These are phyloP conservation scores for Kwoniella dejecticola DNA, from an alignment of 768 basidiomycete species.

Conservation along the genomic window DNA sequence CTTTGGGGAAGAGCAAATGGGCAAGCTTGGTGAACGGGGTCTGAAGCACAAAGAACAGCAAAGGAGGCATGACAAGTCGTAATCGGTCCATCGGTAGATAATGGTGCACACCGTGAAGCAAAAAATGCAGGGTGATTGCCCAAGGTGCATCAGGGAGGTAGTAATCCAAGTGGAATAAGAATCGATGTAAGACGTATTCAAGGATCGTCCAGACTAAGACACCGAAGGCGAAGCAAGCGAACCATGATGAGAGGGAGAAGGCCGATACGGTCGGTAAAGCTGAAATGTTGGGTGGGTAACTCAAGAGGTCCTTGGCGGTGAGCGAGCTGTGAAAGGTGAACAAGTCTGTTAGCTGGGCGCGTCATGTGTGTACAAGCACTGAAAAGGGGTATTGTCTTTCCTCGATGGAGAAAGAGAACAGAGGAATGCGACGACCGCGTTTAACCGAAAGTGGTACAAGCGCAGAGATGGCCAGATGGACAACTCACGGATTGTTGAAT, in stretches of 20 bases:
- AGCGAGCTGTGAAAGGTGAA: slow-evolving; percentile 48
- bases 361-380: too few species aligned
- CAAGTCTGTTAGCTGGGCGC: too few species aligned
- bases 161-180: slow-evolving; percentile 93
- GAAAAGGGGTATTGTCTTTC: too few species aligned
- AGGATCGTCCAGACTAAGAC: slow-evolving; percentile 91
- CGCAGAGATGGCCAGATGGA: too few species aligned
- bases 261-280: slow-evolving; percentile 59
- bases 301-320: slow-evolving; percentile 36
- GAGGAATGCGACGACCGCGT: too few species aligned
- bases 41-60: slow-evolving; percentile 73
- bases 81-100: slow-evolving; percentile 95
- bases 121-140: slow-evolving; percentile 84
- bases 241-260: slow-evolving; percentile 62
- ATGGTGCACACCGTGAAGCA: slow-evolving; percentile 94
- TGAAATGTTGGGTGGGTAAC: slow-evolving; percentile 55
- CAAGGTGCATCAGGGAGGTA: slow-evolving; percentile 77
- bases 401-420: too few species aligned
- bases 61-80: slow-evolving; percentile 95
- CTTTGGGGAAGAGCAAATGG: slow-evolving; percentile 74
- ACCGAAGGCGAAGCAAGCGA: slow-evolving; percentile 75
- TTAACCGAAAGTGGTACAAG: too few species aligned
- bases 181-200: slow-evolving; percentile 91
- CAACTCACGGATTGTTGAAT: slow-evolving; percentile 62
- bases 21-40: slow-evolving; percentile 85